Base-by-base conservation (phyloP, 495 filamentous ascomycete species). In the Aspergillus steynii region DNA sequence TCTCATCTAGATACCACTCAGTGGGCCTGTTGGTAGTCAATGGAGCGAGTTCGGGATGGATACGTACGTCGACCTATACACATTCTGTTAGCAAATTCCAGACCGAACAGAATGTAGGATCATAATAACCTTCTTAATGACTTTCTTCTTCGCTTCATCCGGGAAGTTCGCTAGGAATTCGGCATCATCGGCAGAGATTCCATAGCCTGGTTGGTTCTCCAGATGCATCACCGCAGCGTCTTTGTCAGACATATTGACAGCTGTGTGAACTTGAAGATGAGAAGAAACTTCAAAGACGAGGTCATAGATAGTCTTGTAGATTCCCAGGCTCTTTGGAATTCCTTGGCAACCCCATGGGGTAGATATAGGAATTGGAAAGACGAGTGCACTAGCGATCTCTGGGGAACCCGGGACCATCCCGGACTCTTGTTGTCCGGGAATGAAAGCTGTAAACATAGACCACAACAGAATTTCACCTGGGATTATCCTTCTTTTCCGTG, bases 101-200 rank as follows among this genome's bases (percentile, higher is more conserved):
- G 3, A 49, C 15, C 14, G 3, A 4, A 4, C 10, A 4, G 14
- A 26, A 26, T 49, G 15, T 15, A 46, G 42, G 42, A 15, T 49
- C 46, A 49, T 49, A 28, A 4, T 28, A 4, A 52, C 50, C 27
- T 52, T 52, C 5, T 27, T n/a, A 52, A 52, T 27, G 8, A 67
- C 49, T 7, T 59, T 61, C 31, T 55, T 60, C 37, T 55, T 67
- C 2, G 31, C 42, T 31, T 61, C 61, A 14, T 58, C 29, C 1
- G 65, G 29, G 31, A 63, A 67, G 29, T 58, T 59, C 0, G 47
- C 9, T 12, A 61, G 29, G 31, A 67, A 67, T 20, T 58, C 61
- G 46, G 45, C 61, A 52, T 67, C 65, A 8, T 67, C 65, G 12
- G 65, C 14, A 53, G 42, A 60, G 7, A 61, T 29, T 31, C 54